Base-by-base conservation (phyloP, 2,329 filamentous ascomycete genomes). In the Sporothrix schenckii region DNA sequence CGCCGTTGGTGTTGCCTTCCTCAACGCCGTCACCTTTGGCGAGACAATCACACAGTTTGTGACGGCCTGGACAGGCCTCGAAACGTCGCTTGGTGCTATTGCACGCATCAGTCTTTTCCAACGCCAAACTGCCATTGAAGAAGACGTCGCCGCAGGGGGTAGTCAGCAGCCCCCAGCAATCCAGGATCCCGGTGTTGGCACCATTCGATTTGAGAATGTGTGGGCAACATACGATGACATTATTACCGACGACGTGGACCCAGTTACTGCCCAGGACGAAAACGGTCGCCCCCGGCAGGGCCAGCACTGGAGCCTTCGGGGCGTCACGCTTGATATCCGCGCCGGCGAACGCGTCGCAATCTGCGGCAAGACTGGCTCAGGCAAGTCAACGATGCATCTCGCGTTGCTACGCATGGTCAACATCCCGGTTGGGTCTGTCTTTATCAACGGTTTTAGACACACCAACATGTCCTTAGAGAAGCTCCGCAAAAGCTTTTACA, bases 371-470 rank as follows among this genome's bases (percentile, higher is more conserved):
- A 80, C 83, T 0, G 82, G 81, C 1, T 80, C 79, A 30, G 82
- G 83, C 30, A 84, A 84, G 66, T 80, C 80, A 0, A 78, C 77
- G 0, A 72, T 83, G 0, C 71, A 66, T 11, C 63, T 66, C 19
- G 63, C 63, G 7, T n/a, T 66, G 63, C 81, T 86, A 71, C 80
- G 84, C 39, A 80, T 86, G 75, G 75, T 85, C 30, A 81, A 85
- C 30, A 74, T 81, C 6, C 79, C 79, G 3, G 68, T 76, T 2
- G 84, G 85, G 14, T 76, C 72, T 13, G 83, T 87, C 44, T 75
- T 72, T 0, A 77, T 87, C 21, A 84, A 87, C 69, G 79, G 77
- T 2, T 49, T 84, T 1, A 81, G 84, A 65, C 72, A 78, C 0
- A 71, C 75, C 47, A 76, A 72, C 3, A 69, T 79, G 0, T 76